Percentiles rank a stretch among this genome's conserved stretches.
These are phyloP conservation scores for Botryosphaeria dothidea DNA, from an alignment of 2,329 filamentous ascomycete species.

Conservation along the genomic window DNA sequence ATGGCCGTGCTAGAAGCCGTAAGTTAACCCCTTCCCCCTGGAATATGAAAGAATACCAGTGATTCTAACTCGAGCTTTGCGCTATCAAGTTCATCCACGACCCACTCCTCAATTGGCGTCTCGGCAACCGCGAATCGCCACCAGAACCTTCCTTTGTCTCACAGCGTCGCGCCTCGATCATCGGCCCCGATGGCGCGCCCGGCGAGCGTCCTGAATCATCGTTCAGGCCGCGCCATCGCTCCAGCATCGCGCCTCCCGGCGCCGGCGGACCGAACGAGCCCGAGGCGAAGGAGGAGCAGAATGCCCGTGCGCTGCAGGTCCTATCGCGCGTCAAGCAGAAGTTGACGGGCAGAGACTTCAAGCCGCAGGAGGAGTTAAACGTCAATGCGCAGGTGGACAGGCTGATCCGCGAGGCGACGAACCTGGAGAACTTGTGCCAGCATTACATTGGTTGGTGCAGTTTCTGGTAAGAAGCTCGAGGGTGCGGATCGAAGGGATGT, in stretches of 20 bases:
- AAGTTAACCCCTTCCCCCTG: conserved; percentile 49
- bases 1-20: conserved; percentile 98
- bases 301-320: conserved; percentile 88
- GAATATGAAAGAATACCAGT: conserved; percentile 28
- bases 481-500: background rate
- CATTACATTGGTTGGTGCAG: conserved; percentile 99
- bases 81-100: conserved; percentile 90
- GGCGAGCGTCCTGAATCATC: conserved; percentile 30
- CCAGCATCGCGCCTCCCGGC: conserved; percentile 37
- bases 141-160: conserved; percentile 60
- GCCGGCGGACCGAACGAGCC: conserved; percentile 30
- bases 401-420: conserved; percentile 91
- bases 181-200: conserved; percentile 48
- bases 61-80: background rate
- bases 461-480: conserved; percentile 77
- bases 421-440: conserved; percentile 95
- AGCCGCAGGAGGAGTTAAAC: conserved; percentile 77
- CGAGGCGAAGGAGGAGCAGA: conserved; percentile 74
- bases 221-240: conserved; percentile 38
- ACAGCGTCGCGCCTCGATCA: conserved; percentile 62
- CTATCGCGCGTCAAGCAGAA: conserved; percentile 92
- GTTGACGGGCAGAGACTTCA: conserved; percentile 90
- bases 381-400: conserved; percentile 91
- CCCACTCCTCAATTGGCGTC: conserved; percentile 95
- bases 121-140: conserved; percentile 65